phyloP scores from a whole-genome alignment of 2,329 filamentous ascomycete genomes.

The Tricladium varicosporioides region DNA sequence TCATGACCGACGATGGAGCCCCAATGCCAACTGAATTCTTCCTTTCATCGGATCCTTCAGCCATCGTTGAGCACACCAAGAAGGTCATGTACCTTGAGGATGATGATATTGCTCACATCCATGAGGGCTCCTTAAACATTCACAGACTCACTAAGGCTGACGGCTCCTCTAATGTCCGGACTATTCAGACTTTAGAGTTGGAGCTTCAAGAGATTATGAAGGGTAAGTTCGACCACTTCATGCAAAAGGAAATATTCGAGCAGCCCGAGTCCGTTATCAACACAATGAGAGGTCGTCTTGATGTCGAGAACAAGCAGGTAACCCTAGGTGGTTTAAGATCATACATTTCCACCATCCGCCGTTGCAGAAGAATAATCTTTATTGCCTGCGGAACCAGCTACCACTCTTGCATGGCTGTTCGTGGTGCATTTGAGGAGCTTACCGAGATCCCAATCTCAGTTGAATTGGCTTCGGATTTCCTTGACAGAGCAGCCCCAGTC shows the following conservation, averaged over 20 bases:
- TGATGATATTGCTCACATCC: constrained; percentile 98
- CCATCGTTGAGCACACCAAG: constrained; percentile 99
- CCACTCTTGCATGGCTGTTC: constrained; percentile 99
- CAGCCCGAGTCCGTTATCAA: constrained; percentile 99
- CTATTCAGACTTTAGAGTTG: constrained; percentile 97
- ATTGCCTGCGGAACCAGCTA: constrained; percentile 98
- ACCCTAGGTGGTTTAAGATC: constrained; percentile 94
- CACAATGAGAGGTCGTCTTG: constrained; percentile 98
- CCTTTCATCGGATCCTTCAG: constrained; percentile 96
- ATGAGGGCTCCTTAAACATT: constrained; percentile 98
- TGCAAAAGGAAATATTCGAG: constrained; percentile 99
- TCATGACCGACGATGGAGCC: constrained; percentile 97
- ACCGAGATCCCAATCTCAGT: constrained; percentile 97
- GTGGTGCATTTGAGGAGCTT: constrained; percentile 95
- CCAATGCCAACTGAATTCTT: constrained; percentile 99
- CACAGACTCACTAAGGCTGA: constrained; percentile 97
- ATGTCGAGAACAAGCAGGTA: constrained; percentile 89
- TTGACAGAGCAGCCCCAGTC: constrained; percentile 92
- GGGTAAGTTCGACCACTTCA: constrained; percentile 99
- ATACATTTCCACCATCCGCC: constrained; percentile 94
- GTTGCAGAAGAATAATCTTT: constrained; percentile 97
- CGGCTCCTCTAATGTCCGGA: constrained; percentile 92
- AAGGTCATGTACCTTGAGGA: constrained; percentile 99
- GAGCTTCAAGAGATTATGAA: constrained; percentile 99
- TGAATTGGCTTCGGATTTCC: constrained; percentile 95